These are phyloP conservation scores for Sordariomycetes sp. DNA, from an alignment of 2,329 filamentous ascomycete species.

Conservation along the genomic window DNA sequence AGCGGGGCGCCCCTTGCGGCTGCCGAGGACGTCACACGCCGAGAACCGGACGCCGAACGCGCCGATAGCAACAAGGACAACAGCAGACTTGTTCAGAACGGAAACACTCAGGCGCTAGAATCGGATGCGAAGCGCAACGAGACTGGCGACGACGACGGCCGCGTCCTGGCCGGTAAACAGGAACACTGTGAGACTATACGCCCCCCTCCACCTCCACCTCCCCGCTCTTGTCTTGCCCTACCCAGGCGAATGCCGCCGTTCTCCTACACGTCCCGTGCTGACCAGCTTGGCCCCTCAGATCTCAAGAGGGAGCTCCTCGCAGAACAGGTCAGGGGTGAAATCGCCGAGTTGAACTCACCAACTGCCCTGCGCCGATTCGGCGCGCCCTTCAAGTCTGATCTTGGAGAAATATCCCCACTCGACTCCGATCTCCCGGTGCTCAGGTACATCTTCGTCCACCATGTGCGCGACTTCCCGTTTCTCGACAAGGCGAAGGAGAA, in stretches of 20 bases:
- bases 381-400: slow-evolving; percentile 85
- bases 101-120: background rate
- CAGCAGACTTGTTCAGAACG: too few species aligned
- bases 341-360: slow-evolving; percentile 84
- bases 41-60: background rate
- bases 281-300: slow-evolving; percentile 40
- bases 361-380: slow-evolving; percentile 93
- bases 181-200: slow-evolving; percentile 83
- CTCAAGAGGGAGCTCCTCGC: slow-evolving; percentile 92
- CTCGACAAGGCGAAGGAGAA: slow-evolving; percentile 94
- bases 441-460: slow-evolving; percentile 94
- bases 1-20: background rate
- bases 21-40: slow-evolving; percentile 3
- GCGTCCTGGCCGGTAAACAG: slow-evolving; percentile 79
- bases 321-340: slow-evolving; percentile 82
- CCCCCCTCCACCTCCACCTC: background rate
- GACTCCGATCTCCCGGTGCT: slow-evolving; percentile 91
- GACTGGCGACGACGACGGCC: background rate
- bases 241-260: background rate
- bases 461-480: slow-evolving; percentile 96
- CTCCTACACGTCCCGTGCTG: background rate
- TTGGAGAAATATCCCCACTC: slow-evolving; percentile 83
- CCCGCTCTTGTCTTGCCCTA: background rate
- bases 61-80: too few species aligned
- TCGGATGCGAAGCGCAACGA: background rate